Percentiles rank a stretch among this genome's conserved stretches.
These are phyloP conservation scores for Limtongozyma cylindracea DNA, from an alignment of 805 yeast species.

Conservation along the genomic window DNA sequence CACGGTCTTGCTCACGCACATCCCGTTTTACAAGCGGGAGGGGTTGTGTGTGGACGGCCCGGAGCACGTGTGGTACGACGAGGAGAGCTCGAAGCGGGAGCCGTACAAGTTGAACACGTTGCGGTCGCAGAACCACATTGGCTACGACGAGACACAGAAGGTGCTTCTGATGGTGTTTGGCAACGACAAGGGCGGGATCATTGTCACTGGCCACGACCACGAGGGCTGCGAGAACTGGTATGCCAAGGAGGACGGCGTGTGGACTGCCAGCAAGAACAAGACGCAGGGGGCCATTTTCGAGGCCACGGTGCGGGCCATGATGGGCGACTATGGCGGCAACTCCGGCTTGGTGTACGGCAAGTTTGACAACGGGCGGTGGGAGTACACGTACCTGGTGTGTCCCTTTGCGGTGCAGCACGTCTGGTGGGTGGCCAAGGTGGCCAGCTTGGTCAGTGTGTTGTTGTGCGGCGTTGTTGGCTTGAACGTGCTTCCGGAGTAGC, in stretches of 20 bases:
- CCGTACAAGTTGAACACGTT: constrained; percentile 47
- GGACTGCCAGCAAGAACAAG: constrained; percentile 28
- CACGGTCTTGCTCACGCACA: constrained; percentile 66
- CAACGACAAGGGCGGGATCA: constrained; percentile 43
- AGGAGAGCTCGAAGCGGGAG: constrained; percentile 25
- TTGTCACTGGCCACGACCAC: constrained; percentile 90
- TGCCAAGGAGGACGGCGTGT: constrained; percentile 16
- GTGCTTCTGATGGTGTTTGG: constrained; percentile 53
- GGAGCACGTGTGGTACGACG: constrained; percentile 16
- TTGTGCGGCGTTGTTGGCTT: too few relatives aligned
- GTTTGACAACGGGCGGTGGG: constrained; percentile 28
- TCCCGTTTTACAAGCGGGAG: constrained; percentile 61
- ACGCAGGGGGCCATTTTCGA: constrained; percentile 23
- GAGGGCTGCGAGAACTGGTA: constrained; percentile 71
- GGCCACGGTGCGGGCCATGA: constrained; percentile 72
- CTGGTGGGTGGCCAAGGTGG: constrained; percentile 79
- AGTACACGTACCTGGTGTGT: constrained; percentile 48
- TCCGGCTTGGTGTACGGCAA: constrained; percentile 68
- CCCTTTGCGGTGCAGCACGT: constrained; percentile 71
- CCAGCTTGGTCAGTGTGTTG: constrained; percentile 8
- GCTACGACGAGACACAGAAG: constrained; percentile 34
- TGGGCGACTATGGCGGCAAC: constrained; percentile 91
- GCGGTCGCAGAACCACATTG: constrained; percentile 70
- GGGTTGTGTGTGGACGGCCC: constrained; percentile 87
- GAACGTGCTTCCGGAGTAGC: too few relatives aligned